Percentiles rank a stretch among this genome's conserved stretches.
phyloP scores from a whole-genome alignment of 179 eudicot species.

The Drosera spatulata region DNA sequence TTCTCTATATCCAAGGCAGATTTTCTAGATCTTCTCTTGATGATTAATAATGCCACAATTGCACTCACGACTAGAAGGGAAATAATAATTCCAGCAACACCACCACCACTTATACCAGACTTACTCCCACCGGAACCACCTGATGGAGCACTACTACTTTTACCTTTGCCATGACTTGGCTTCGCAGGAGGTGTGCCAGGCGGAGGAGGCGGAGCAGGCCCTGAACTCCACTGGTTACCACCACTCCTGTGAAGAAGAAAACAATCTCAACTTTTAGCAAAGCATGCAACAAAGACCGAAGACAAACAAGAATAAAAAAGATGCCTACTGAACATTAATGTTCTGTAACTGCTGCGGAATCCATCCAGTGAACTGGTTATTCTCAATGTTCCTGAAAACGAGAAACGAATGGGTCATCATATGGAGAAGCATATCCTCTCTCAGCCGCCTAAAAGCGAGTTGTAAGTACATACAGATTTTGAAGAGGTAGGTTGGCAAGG shows the following conservation, averaged over 20 bases:
- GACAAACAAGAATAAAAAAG: not conserved
- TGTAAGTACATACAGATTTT: constrained; percentile 51
- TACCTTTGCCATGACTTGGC: constrained; percentile 32
- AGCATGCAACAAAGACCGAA: not conserved
- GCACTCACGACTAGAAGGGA: constrained; percentile 65
- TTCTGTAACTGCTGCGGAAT: constrained; percentile 60
- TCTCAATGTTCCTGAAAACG: constrained; percentile 58
- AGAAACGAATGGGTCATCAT: not conserved
- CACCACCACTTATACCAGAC: constrained; percentile 81
- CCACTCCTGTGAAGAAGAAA: constrained; percentile 32
- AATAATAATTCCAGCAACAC: constrained; percentile 68
- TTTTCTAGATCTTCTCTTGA: constrained; percentile 63
- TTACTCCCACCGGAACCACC: constrained; percentile 25
- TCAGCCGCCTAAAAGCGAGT: not conserved
- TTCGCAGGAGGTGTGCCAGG: constrained; percentile 64
- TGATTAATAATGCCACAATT: constrained; percentile 49
- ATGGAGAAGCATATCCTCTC: not conserved
- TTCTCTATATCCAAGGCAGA: constrained; percentile 63
- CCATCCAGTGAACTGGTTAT: constrained; percentile 89
- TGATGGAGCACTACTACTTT: constrained; percentile 22
- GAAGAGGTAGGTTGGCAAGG: constrained; percentile 19
- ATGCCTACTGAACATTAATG: constrained; percentile 73
- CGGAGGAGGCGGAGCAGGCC: constrained; percentile 95
- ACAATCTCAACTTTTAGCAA: not conserved
- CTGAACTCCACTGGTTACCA: constrained; percentile 80